These are phyloP conservation scores for Fomitopsis betulina DNA, from an alignment of 1,284 basidiomycete genomes.

Conservation along the genomic window DNA sequence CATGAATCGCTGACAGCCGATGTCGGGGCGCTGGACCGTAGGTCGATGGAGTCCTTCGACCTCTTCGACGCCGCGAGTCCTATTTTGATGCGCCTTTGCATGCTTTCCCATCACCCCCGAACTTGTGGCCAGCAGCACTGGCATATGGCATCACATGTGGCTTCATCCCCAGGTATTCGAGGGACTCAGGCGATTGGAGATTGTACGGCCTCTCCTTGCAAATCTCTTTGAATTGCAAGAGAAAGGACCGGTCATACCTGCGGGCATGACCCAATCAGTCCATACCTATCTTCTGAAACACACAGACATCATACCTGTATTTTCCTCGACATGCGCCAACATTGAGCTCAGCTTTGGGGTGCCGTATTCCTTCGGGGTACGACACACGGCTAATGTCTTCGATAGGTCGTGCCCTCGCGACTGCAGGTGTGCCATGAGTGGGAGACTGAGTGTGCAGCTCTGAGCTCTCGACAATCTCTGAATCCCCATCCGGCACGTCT, in stretches of 20 bases:
- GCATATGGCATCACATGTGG: slow-evolving; percentile 19
- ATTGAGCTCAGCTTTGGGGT: slow-evolving; percentile 86
- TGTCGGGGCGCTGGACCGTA: no score
- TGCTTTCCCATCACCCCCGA: no score
- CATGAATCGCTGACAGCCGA: no score
- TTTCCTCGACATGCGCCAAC: slow-evolving; percentile 81
- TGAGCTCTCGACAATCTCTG: no score
- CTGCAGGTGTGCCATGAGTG: slow-evolving; percentile 54
- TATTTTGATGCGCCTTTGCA: no score
- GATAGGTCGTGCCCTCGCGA: slow-evolving; percentile 75
- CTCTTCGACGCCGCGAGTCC: no score
- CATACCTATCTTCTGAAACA: not conserved
- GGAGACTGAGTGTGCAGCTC: slow-evolving; percentile 21
- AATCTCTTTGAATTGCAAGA: slow-evolving; percentile 94
- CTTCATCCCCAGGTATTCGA: slow-evolving; percentile 91
- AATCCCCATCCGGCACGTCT: no score
- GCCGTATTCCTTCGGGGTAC: slow-evolving; percentile 84
- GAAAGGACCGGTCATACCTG: slow-evolving; percentile 96
- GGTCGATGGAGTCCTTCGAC: no score
- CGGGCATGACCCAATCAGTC: not conserved
- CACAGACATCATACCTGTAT: slow-evolving; percentile 57
- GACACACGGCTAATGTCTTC: slow-evolving; percentile 75
- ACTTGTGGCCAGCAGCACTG: no score
- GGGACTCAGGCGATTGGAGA: slow-evolving; percentile 57
- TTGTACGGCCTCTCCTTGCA: slow-evolving; percentile 94